These are phyloP conservation scores for Phlebiopsis flavidoalba DNA, from an alignment of 768 basidiomycete genomes.

Conservation along the genomic window DNA sequence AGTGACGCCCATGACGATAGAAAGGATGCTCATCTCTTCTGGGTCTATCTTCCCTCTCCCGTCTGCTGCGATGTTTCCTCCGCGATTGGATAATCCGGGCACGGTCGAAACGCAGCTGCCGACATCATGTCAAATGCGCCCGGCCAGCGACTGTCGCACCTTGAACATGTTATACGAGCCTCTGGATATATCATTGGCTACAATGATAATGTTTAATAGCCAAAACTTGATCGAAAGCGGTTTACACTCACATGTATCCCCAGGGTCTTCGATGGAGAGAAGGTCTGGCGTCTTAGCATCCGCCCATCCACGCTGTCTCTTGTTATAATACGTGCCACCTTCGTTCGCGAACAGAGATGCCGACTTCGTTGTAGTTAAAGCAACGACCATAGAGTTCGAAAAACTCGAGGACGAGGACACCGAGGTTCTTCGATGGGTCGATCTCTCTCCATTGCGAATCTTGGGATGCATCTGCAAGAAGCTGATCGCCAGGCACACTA, in stretches of 20 bases:
- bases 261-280: slow-evolving; percentile 91
- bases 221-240: background rate
- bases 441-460: slow-evolving; percentile 84
- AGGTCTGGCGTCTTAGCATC: slow-evolving; percentile 50
- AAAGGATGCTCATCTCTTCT: slow-evolving; percentile 73
- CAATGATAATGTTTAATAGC: background rate
- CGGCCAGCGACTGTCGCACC: slow-evolving; percentile 79
- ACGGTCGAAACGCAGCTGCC: slow-evolving; percentile 61
- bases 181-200: slow-evolving; percentile 91
- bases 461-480: slow-evolving; percentile 99
- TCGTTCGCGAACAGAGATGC: slow-evolving; percentile 80
- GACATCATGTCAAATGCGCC: slow-evolving; percentile 76
- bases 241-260: slow-evolving; percentile 65
- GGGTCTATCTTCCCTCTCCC: slow-evolving; percentile 42
- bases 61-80: slow-evolving; percentile 41
- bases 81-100: slow-evolving; percentile 59
- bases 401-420: slow-evolving; percentile 94
- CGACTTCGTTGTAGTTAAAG: slow-evolving; percentile 89
- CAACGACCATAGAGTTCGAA: slow-evolving; percentile 91
- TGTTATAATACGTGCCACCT: slow-evolving; percentile 87
- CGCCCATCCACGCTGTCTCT: slow-evolving; percentile 77
- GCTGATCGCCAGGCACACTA: slow-evolving; percentile 88
- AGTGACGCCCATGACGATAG: slow-evolving; percentile 76
- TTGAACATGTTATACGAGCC: slow-evolving; percentile 82
- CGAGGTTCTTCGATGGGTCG: slow-evolving; percentile 81